Conservation (phyloP, 257 asterid genomes). For the Fraxinus americana region DNA sequence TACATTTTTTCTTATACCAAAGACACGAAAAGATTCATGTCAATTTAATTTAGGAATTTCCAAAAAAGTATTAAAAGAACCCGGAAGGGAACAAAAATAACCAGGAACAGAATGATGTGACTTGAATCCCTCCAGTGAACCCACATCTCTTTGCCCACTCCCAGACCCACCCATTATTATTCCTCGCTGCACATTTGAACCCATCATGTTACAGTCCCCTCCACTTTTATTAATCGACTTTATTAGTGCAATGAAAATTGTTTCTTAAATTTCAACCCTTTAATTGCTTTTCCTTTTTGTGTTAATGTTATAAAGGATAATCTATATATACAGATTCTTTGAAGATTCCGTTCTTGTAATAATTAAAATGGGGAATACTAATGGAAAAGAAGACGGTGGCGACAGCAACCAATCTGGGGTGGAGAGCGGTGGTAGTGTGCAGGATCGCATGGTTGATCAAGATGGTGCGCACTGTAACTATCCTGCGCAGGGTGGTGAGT, state of each 20-base stretch:
- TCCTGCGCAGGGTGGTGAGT: constrained; percentile 44
- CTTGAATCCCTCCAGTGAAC: too few relatives aligned
- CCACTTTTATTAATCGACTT: constrained; percentile 15
- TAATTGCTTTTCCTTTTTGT: too few relatives aligned
- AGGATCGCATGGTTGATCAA: constrained; percentile 52
- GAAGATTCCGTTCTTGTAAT: constrained; percentile 30
- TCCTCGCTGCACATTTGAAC: neutral
- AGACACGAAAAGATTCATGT: too few relatives aligned
- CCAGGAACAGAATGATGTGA: neutral
- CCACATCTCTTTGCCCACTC: constrained; percentile 1
- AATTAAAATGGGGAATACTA: constrained; percentile 76
- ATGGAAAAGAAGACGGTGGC: constrained; percentile 78
- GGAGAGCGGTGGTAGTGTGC: constrained; percentile 43
- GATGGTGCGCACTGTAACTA: constrained; percentile 38
- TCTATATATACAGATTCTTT: constrained; percentile 36
- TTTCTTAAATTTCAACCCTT: too few relatives aligned
- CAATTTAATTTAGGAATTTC: neutral
- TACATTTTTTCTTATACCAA: neutral
- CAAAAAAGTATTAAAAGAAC: neutral
- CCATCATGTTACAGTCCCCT: neutral
- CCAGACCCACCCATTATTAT: constrained; percentile 14
- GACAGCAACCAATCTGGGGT: constrained; percentile 50
- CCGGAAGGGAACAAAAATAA: neutral
- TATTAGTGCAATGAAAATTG: constrained; percentile 27
- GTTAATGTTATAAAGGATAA: constrained; percentile 17